Evolutionary conservation across 768 basidiomycete species (phyloP).

Genomic region (Coprinellus aureogranulatus): DNA sequence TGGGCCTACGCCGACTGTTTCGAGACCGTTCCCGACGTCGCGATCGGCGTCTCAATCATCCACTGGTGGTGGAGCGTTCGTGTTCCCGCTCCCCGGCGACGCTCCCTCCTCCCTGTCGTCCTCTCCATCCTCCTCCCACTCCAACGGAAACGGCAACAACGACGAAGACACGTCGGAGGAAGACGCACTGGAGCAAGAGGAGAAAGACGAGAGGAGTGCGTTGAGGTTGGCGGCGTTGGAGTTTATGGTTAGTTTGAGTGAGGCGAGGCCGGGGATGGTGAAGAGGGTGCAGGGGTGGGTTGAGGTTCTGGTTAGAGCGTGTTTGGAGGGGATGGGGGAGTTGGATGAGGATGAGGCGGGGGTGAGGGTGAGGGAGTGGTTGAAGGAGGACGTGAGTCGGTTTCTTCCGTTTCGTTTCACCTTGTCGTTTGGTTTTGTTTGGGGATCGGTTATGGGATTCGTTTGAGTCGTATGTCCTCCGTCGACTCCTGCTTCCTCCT

Average conservation of each 20-base stretch:
- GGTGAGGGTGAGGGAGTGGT: constrained; percentile 54
- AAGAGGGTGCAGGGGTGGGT: constrained; percentile 70
- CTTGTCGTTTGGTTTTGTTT: no score
- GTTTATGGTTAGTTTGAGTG: constrained; percentile 78
- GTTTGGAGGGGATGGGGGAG: constrained; percentile 81
- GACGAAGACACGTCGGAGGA: no score
- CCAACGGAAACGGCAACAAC: constrained; percentile 25
- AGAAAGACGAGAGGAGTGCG: constrained; percentile 65
- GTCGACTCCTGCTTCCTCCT: no score
- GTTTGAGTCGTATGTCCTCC: no score
- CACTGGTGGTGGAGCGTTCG: constrained; percentile 29
- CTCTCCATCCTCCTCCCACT: no score
- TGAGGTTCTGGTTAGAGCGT: constrained; percentile 65
- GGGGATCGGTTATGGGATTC: no score
- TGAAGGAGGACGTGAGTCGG: constrained; percentile 68
- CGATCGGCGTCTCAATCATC: constrained; percentile 7
- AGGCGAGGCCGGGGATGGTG: constrained; percentile 70
- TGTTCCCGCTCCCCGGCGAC: constrained; percentile 34
- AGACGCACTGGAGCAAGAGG: constrained; percentile 38
- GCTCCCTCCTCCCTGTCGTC: constrained; percentile 18
- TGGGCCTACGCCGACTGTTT: constrained; percentile 50
- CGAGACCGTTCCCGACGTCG: constrained; percentile 41
- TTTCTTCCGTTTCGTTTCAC: constrained; percentile 3
- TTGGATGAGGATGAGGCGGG: constrained; percentile 48
- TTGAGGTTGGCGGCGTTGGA: constrained; percentile 75